Conservation (phyloP, 208 protist genomes). For the Phytomonas sp. region DNA sequence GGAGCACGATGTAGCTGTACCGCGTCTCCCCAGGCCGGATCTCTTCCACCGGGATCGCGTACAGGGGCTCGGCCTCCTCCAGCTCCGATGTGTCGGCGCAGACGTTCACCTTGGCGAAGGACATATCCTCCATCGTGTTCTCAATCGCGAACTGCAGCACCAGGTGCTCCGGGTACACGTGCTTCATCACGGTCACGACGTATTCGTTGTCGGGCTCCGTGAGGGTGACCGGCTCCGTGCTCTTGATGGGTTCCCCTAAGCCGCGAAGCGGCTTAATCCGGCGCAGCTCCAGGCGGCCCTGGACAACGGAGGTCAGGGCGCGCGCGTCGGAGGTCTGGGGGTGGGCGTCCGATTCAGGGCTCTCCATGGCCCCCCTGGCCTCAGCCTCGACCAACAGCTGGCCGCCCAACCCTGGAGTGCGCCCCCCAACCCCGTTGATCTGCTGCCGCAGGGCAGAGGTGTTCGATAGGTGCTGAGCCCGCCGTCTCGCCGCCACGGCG, state of each 20-base stretch:
- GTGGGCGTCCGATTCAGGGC: not conserved
- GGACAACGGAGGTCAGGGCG: constrained; percentile 23
- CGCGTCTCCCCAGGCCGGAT: constrained; percentile 46
- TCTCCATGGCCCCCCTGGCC: not conserved
- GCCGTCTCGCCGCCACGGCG: constrained; percentile 32
- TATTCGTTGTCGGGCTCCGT: constrained; percentile 97
- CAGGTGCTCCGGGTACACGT: constrained; percentile 86
- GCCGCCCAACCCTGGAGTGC: not conserved
- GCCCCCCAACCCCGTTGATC: not conserved
- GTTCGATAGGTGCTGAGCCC: not conserved
- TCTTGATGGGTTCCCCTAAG: constrained; percentile 67
- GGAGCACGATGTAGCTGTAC: constrained; percentile 71
- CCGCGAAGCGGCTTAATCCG: constrained; percentile 56
- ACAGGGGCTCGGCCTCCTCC: constrained; percentile 75
- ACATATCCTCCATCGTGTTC: constrained; percentile 92
- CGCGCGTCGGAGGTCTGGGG: constrained; percentile 1
- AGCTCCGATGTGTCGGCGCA: constrained; percentile 67
- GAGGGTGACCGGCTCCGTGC: constrained; percentile 55
- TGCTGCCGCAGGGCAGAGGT: not conserved
- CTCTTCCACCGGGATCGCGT: constrained; percentile 57
- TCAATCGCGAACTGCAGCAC: constrained; percentile 92
- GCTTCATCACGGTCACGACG: constrained; percentile 94
- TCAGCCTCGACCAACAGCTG: not conserved
- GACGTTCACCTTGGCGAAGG: constrained; percentile 84
- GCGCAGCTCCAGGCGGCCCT: constrained; percentile 58